Evolutionary conservation across 148 eudicot genomes (phyloP), one percentile per base, ranked within the genome.

Genomic region (Linanthus parryae): DNA sequence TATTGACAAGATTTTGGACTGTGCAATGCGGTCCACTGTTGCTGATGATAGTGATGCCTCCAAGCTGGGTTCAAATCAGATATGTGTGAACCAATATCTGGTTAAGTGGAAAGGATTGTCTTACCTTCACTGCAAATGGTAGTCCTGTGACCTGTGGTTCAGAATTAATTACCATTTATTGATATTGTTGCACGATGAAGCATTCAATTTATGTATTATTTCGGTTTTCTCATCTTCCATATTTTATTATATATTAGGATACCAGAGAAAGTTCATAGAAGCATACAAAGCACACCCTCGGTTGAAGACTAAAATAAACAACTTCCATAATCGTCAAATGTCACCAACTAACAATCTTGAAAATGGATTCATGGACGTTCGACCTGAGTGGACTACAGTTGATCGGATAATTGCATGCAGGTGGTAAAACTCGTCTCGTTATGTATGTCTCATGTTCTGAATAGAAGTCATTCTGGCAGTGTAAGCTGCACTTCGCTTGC

Each of bases 71-170:
- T 82, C 91, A 8, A 77, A 82, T 63, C 85, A 85, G 66, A 70
- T 69, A 29, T 71, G 71, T 64, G 84, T 77, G 47, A 85, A 85
- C 55, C 91, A 89, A 22, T 89, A 89, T 68, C 82, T 89, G 64
- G 85, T 89, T 10, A 89, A 89, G 65, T 89, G 97, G 97, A 89
- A 89, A 72, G 95, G 88, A 52, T 53, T 58, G 52, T 89, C 97
- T 65, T 89, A 85, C 73, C 75, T 89, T 62, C 97, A 89, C 57
- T 89, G 97, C 73, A 62, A 80, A 60, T 89, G 97, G 97, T 89
- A 82, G 28, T 36, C 57, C 39, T 44, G 23, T 44, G 24, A 24
- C n/a, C n/a, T n/a, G n/a, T n/a, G n/a, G n/a, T n/a, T n/a, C n/a
- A 29, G n/a, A n/a, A n/a, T n/a, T n/a, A n/a, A n/a, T n/a, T n/a